A percentile compares a stretch with the other conserved stretches of the same genome.
Evolutionary conservation across 805 yeast genomes (phyloP).

Genomic region (Lipomyces anomalus): DNA sequence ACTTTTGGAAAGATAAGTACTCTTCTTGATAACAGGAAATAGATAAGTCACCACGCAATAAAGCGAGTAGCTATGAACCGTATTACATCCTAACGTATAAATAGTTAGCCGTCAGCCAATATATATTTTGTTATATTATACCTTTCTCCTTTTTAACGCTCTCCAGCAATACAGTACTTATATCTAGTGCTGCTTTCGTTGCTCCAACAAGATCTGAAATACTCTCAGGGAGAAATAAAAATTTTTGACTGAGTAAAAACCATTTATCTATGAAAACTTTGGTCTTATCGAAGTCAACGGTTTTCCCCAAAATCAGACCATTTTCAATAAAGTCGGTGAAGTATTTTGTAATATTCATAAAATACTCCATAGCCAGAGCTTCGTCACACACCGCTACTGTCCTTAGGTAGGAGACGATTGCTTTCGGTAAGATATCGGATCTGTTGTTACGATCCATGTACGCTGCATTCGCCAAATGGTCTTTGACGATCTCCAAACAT

Average conservation of each 20-base stretch:
- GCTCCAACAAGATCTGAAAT: not conserved
- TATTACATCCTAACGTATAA: no score
- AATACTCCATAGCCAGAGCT: slow-evolving; percentile 3
- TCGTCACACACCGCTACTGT: slow-evolving; percentile 9
- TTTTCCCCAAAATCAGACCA: not conserved
- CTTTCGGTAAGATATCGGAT: slow-evolving; percentile 9
- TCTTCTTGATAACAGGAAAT: not conserved
- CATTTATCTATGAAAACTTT: not conserved
- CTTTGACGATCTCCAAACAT: not conserved
- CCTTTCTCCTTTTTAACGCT: not conserved
- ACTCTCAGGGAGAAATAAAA: not conserved
- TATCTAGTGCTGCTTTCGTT: not conserved
- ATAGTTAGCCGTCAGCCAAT: no score
- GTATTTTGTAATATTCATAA: not conserved
- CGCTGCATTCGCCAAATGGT: not conserved
- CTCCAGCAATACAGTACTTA: not conserved
- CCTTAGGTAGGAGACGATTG: slow-evolving; percentile 7
- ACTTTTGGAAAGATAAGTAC: not conserved
- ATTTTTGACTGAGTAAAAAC: not conserved
- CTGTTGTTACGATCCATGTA: not conserved
- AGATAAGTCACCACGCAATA: not conserved
- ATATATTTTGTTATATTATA: not conserved
- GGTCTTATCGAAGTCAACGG: not conserved
- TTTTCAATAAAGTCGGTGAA: not conserved
- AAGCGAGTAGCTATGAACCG: no score